These are phyloP conservation scores for Debaryomyces sp. DNA, from an alignment of 1,139 yeast genomes.

Conservation along the genomic window DNA sequence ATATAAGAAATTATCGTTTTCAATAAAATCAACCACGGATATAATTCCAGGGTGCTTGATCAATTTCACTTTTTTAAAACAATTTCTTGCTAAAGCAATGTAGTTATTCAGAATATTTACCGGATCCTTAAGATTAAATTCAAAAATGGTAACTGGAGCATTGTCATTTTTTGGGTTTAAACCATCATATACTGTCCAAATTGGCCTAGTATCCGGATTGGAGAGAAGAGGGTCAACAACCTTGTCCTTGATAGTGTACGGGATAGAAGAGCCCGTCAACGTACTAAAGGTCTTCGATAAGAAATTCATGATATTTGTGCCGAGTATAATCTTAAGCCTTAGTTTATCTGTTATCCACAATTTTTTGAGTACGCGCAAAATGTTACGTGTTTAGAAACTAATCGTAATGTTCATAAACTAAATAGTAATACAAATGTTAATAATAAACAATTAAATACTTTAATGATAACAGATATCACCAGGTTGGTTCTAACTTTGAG, in stretches of 20 bases:
- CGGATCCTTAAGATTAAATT: slow-evolving; percentile 54
- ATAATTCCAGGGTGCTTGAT: slow-evolving; percentile 81
- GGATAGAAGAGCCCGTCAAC: slow-evolving; percentile 56
- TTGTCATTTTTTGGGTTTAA: slow-evolving; percentile 42
- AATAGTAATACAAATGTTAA: neutral
- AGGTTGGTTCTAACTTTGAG: neutral
- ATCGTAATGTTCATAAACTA: neutral
- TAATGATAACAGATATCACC: neutral
- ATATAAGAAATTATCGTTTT: slow-evolving; percentile 61
- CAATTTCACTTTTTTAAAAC: slow-evolving; percentile 64
- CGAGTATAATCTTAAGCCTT: neutral
- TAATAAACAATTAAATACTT: neutral
- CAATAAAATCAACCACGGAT: slow-evolving; percentile 68
- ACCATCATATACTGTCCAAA: slow-evolving; percentile 56
- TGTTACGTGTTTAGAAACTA: neutral
- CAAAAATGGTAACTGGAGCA: slow-evolving; percentile 60
- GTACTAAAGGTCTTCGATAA: slow-evolving; percentile 58
- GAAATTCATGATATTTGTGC: slow-evolving; percentile 51
- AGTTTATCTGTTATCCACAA: neutral
- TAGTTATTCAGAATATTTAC: slow-evolving; percentile 29
- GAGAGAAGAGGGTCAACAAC: slow-evolving; percentile 24
- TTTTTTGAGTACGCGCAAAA: neutral
- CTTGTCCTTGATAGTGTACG: slow-evolving; percentile 56
- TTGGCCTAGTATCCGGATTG: slow-evolving; percentile 27
- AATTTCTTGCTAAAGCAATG: slow-evolving; percentile 60